Evolutionary conservation across 306 rosid species (phyloP).

Genomic region (Prunus armeniaca): DNA sequence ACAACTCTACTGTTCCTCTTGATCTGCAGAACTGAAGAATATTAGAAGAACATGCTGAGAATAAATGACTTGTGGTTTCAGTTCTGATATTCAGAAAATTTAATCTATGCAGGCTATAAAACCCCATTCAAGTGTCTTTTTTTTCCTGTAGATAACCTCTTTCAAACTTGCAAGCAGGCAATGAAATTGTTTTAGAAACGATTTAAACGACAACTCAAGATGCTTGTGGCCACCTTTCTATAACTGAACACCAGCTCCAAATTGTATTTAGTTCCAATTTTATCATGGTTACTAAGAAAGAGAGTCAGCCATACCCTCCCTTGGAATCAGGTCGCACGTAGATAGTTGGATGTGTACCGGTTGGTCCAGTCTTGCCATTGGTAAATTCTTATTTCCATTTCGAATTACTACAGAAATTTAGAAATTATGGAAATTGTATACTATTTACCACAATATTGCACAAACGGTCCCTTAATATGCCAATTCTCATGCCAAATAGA

Average conservation of each 20-base stretch:
- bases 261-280: background rate
- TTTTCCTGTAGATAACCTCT: background rate
- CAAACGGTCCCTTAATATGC: background rate
- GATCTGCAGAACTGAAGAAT: background rate
- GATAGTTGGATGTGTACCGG: background rate
- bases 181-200: background rate
- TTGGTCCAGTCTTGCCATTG: background rate
- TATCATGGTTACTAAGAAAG: background rate
- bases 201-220: background rate
- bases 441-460: background rate
- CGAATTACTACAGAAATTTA: background rate
- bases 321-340: background rate
- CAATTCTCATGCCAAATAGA: background rate
- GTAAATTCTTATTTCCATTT: background rate
- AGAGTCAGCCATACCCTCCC: background rate
- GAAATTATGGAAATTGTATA: background rate
- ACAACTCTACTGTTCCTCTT: background rate
- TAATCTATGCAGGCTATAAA: background rate
- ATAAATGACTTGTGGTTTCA: background rate
- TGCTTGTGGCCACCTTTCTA: background rate
- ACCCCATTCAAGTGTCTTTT: constrained; percentile 2
- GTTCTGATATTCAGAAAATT: background rate
- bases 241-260: background rate
- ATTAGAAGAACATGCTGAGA: background rate
- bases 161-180: background rate